These are phyloP conservation scores for Colletotrichum scovillei DNA, from an alignment of 2,329 filamentous ascomycete genomes.

Conservation along the genomic window DNA sequence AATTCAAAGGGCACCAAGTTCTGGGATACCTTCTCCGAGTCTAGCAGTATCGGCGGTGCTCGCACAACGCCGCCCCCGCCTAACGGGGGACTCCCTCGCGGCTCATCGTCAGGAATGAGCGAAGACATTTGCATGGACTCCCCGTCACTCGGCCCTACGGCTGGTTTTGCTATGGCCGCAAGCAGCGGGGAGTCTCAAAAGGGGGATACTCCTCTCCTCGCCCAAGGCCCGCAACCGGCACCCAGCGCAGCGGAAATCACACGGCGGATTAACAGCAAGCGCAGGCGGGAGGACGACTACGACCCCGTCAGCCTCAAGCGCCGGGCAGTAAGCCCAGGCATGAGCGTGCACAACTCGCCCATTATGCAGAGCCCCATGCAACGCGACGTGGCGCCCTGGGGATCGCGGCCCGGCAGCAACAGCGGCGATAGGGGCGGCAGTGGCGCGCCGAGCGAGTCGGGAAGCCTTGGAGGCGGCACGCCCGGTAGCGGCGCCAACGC, in stretches of 20 bases:
- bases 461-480: constrained; percentile 49
- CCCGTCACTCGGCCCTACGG: constrained; percentile 58
- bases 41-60: constrained; percentile 63
- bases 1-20: constrained; percentile 78
- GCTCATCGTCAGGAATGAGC: constrained; percentile 70
- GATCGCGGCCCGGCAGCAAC: constrained; percentile 74
- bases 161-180: constrained; percentile 44
- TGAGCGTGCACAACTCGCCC: constrained; percentile 92
- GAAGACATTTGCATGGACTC: constrained; percentile 82
- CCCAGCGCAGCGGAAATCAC: constrained; percentile 80
- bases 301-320: constrained; percentile 91
- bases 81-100: constrained; percentile 68
- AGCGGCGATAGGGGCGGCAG: constrained; percentile 63
- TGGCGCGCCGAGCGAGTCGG: constrained; percentile 63
- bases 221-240: constrained; percentile 49
- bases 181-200: constrained; percentile 37
- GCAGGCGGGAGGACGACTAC: constrained; percentile 91
- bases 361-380: constrained; percentile 87
- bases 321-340: constrained; percentile 88
- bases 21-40: constrained; percentile 84
- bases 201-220: constrained; percentile 52
- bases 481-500: constrained; percentile 42
- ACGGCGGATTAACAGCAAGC: constrained; percentile 81
- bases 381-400: constrained; percentile 77
- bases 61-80: constrained; percentile 72